phyloP scores from a whole-genome alignment of 371 early-diverging fungal species.

The Mycotypha africana region DNA sequence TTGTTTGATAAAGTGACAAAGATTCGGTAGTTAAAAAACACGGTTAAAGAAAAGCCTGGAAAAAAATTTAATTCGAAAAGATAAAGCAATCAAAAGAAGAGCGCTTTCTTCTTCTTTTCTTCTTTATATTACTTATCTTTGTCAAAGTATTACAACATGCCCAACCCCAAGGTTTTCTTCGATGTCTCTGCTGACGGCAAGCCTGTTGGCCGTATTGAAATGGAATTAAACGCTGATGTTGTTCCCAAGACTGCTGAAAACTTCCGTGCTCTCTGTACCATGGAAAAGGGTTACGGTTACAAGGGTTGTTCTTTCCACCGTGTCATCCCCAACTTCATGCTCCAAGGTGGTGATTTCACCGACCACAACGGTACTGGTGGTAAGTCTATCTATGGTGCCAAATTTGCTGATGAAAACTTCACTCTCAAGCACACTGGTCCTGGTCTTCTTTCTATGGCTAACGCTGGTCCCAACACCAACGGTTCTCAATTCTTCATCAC shows the following conservation, averaged over 20 bases:
- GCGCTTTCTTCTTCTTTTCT: not conserved
- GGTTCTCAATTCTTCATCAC: conserved; percentile 99
- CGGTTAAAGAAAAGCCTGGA: not conserved
- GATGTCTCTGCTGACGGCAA: conserved; percentile 49
- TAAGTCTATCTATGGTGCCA: conserved; percentile 92
- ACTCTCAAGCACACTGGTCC: conserved; percentile 86
- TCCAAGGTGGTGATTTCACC: conserved; percentile 99
- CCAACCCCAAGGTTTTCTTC: conserved; percentile 46
- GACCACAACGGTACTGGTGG: conserved; percentile 95
- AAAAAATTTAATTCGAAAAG: not conserved
- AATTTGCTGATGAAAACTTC: conserved; percentile 98
- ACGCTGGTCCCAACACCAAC: conserved; percentile 94
- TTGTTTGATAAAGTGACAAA: no score
- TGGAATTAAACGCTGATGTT: conserved; percentile 80
- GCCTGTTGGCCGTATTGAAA: conserved; percentile 49
- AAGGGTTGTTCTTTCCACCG: conserved; percentile 91
- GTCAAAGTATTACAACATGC: conserved; percentile 7
- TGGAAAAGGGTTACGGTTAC: conserved; percentile 79
- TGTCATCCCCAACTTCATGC: conserved; percentile 95
- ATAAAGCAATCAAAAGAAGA: no score
- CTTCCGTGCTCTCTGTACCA: conserved; percentile 85
- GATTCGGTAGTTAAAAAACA: no score
- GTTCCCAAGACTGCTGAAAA: conserved; percentile 98
- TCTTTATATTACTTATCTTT: conserved; percentile 1
- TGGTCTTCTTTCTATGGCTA: conserved; percentile 94